These are phyloP conservation scores for Cyathus striatus DNA, from an alignment of 768 basidiomycete genomes.

Conservation along the genomic window DNA sequence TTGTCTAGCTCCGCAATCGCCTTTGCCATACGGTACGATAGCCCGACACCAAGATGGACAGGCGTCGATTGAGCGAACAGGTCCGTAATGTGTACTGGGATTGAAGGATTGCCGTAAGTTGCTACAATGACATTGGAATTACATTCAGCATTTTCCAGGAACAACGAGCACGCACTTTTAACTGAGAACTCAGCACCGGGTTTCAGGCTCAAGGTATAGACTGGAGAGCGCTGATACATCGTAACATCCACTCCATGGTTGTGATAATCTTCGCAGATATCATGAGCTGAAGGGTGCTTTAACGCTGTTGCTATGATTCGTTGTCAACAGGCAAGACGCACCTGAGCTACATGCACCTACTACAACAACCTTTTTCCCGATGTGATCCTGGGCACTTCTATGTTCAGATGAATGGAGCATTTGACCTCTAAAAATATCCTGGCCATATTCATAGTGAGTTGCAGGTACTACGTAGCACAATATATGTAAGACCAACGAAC, in stretches of 20 bases:
- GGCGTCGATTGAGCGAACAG: slow-evolving; percentile 43
- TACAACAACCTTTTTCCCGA: not conserved
- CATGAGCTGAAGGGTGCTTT: not conserved
- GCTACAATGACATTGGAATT: not conserved
- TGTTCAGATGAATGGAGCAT: not conserved
- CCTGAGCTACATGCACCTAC: not conserved
- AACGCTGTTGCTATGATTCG: not conserved
- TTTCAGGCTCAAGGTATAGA: not conserved
- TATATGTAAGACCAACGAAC: too few relatives aligned
- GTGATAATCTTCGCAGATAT: not conserved
- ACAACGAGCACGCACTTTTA: not conserved
- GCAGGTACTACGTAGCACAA: too few relatives aligned
- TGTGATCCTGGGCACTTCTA: not conserved
- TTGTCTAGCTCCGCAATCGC: slow-evolving; percentile 29
- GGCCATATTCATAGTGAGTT: too few relatives aligned
- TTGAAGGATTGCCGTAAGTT: not conserved
- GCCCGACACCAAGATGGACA: not conserved
- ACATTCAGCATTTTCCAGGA: not conserved
- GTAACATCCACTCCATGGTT: not conserved
- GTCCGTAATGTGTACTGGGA: slow-evolving; percentile 50
- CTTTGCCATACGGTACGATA: not conserved
- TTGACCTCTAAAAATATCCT: slow-evolving; percentile 7
- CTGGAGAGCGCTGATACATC: not conserved
- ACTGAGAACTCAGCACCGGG: not conserved
- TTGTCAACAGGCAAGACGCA: not conserved